Conservation (phyloP, 2,329 filamentous ascomycete genomes). For the Zarea fungicola region DNA sequence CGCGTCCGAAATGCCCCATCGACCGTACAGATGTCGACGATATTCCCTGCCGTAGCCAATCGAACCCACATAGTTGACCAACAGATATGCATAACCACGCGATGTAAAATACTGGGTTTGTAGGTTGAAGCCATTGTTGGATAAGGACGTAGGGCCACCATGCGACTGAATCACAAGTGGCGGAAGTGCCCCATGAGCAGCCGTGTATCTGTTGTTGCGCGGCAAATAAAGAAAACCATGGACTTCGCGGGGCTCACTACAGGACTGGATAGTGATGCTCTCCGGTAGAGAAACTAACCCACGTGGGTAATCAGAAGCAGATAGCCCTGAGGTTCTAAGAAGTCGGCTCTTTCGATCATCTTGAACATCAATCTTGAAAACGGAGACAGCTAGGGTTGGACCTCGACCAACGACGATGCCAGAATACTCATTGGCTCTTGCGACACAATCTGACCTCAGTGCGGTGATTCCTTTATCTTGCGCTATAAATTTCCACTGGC, state of each 20-base stretch:
- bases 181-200: slow-evolving; percentile 33
- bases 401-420: slow-evolving; percentile 36
- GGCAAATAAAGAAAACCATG: slow-evolving; percentile 47
- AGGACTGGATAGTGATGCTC: slow-evolving; percentile 26
- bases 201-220: slow-evolving; percentile 38
- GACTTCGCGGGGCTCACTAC: slow-evolving; percentile 26
- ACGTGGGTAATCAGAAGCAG: slow-evolving; percentile 25
- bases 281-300: slow-evolving; percentile 34
- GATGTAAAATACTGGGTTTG: slow-evolving; percentile 48
- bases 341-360: slow-evolving; percentile 21
- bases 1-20: slow-evolving; percentile 47
- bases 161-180: slow-evolving; percentile 47
- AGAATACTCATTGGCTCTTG: slow-evolving; percentile 28
- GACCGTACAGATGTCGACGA: slow-evolving; percentile 41
- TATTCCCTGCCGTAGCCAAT: slow-evolving; percentile 47
- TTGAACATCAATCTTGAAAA: slow-evolving; percentile 32
- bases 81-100: slow-evolving; percentile 46
- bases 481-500: slow-evolving; percentile 27
- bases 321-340: slow-evolving; percentile 27
- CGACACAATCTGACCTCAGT: slow-evolving; percentile 30
- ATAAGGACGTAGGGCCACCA: slow-evolving; percentile 45
- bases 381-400: slow-evolving; percentile 22
- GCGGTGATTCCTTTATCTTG: slow-evolving; percentile 26
- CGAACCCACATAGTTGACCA: slow-evolving; percentile 49
- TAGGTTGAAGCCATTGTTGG: slow-evolving; percentile 38